Evolutionary conservation across 2,329 filamentous ascomycete species (phyloP).

Genomic region (Phyllosticta paracitricarpa): DNA sequence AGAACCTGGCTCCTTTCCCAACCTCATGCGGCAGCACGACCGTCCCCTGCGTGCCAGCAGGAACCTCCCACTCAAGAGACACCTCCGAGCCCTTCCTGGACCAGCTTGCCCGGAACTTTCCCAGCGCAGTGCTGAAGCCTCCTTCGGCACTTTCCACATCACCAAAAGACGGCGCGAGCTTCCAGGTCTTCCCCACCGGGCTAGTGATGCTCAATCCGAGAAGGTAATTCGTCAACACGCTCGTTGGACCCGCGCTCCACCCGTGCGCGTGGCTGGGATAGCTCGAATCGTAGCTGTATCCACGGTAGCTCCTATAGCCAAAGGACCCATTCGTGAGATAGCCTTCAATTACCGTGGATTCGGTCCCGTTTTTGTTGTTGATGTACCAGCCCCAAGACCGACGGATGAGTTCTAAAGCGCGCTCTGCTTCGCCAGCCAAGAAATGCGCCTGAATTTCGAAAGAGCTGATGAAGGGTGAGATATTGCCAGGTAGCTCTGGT

Average conservation of each 20-base stretch:
- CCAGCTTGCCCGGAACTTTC: constrained; percentile 31
- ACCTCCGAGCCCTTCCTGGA: constrained; percentile 10
- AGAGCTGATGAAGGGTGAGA: constrained; percentile 49
- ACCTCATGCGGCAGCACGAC: not conserved
- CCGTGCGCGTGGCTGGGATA: constrained; percentile 32
- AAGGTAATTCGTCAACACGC: constrained; percentile 30
- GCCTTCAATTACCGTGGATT: constrained; percentile 50
- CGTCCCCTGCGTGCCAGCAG: not conserved
- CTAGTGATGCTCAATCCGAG: constrained; percentile 35
- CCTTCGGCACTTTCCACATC: constrained; percentile 34
- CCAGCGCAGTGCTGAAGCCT: constrained; percentile 38
- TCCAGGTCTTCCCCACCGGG: constrained; percentile 33
- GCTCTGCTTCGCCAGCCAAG: constrained; percentile 34
- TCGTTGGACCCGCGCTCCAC: constrained; percentile 29
- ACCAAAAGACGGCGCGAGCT: constrained; percentile 34
- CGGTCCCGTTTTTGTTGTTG: constrained; percentile 46
- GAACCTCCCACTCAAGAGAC: constrained; percentile 12
- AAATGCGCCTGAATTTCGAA: constrained; percentile 52
- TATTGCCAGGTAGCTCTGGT: constrained; percentile 48
- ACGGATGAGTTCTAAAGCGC: constrained; percentile 48
- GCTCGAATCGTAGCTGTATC: constrained; percentile 40
- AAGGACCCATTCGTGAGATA: constrained; percentile 48
- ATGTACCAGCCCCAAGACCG: constrained; percentile 52
- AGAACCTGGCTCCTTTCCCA: not conserved
- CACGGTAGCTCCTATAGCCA: constrained; percentile 44